Evolutionary conservation across 768 basidiomycete genomes (phyloP), one percentile per base, ranked within the genome.

Genomic region (Leccinum ochraceum): DNA sequence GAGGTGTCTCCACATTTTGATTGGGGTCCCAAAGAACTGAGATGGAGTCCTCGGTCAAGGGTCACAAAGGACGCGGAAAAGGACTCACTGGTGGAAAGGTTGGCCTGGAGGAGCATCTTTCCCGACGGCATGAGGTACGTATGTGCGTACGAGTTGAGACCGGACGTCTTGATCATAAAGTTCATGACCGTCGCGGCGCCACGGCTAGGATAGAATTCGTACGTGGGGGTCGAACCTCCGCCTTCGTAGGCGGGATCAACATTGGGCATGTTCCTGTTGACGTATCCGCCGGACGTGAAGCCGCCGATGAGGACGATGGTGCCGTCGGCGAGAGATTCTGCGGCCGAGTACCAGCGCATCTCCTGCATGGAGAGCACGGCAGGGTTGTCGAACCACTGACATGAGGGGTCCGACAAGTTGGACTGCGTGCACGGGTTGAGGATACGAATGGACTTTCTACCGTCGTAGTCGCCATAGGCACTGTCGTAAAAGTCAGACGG

Each of bases 261-360:
- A 65, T 88, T 86, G 26, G 89, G 89, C 49, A 76, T 78, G 66
- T 89, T 89, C 37, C 87, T 76, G 71, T 92, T 92, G 69, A 92
- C 78, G 64, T 90, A 92, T 28, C 89, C 90, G 42, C 89, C 90
- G 32, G 80, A 83, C 10, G 81, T 79, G 69, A 88, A 90, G 14
- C 89, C 89, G 42, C 94, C 95, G 51, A 94, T 87, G 66, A 96
- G 79, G 9, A 81, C 87, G 52, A 95, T 75, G 6, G 83, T 82
- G 26, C 95, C 95, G 66, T 95, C 88, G 0, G 81, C 84, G 3
- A 88, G 79, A 3, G 88, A 70, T 68, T 92, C 90, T 0, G 86
- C 86, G 2, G 82, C 81, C 1, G 90, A 83, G 69, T 92, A 92
- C 90, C 90, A 92, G 3, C 90, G 85, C 64, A 76, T 71, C 44